Percentiles rank a stretch among this genome's conserved stretches.
These are phyloP conservation scores for Hydnomerulius pinastri DNA, from an alignment of 768 basidiomycete genomes.

Conservation along the genomic window DNA sequence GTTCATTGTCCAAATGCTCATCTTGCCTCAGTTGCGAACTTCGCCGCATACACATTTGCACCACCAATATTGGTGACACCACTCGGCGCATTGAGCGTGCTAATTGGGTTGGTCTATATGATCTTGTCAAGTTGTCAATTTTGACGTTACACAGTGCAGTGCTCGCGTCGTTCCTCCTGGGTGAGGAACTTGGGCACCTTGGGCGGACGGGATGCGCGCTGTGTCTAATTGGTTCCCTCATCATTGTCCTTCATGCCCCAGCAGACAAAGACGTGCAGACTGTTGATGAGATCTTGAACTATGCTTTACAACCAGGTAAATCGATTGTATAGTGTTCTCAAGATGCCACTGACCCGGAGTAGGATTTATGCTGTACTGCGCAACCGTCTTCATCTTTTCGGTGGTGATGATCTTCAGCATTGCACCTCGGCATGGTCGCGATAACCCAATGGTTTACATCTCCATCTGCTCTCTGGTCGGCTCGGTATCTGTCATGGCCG, in stretches of 20 bases:
- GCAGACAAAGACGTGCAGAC: slow-evolving; percentile 92
- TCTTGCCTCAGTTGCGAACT: slow-evolving; percentile 68
- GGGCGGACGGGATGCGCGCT: slow-evolving; percentile 85
- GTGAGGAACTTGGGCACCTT: slow-evolving; percentile 92
- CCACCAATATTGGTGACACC: slow-evolving; percentile 99
- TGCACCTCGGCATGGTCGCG: slow-evolving; percentile 82
- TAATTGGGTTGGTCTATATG: slow-evolving; percentile 76
- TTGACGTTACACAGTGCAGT: slow-evolving; percentile 64
- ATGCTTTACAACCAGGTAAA: slow-evolving; percentile 91
- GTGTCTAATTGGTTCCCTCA: slow-evolving; percentile 84
- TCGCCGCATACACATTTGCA: slow-evolving; percentile 97
- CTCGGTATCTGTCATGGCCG: slow-evolving; percentile 97
- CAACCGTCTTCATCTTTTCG: slow-evolving; percentile 79
- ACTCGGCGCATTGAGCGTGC: slow-evolving; percentile 92
- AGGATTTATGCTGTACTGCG: slow-evolving; percentile 93
- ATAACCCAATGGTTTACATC: slow-evolving; percentile 89
- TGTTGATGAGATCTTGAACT: slow-evolving; percentile 89
- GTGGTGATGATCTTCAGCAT: slow-evolving; percentile 86
- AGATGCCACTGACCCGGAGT: slow-evolving; percentile 11
- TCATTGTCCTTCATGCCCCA: slow-evolving; percentile 96
- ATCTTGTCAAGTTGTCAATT: background rate
- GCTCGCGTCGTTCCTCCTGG: slow-evolving; percentile 88
- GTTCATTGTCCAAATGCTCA: slow-evolving; percentile 1
- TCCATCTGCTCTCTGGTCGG: slow-evolving; percentile 97
- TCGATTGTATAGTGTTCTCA: background rate